phyloP scores from a whole-genome alignment of 1,284 basidiomycete species.

The Pulveroboletus ridleyi region DNA sequence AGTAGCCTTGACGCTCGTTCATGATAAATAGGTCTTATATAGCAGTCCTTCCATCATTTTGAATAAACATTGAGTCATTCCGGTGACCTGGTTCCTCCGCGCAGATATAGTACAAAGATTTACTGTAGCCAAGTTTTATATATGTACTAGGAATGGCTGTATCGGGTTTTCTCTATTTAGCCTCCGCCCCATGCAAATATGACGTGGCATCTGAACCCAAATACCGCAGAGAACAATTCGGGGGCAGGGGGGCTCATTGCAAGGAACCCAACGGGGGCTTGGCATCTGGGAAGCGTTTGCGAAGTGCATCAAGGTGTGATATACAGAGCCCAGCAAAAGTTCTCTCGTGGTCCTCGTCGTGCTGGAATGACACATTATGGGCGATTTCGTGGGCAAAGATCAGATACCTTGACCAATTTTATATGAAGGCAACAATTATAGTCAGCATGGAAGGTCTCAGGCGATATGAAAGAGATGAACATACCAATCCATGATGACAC shows the following conservation, averaged over 20 bases:
- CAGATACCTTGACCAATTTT: background rate
- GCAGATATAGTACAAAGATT: too few relatives aligned
- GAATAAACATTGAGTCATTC: too few relatives aligned
- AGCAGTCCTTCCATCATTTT: too few relatives aligned
- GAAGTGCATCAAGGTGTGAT: background rate
- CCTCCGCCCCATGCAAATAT: too few relatives aligned
- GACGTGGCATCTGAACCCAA: background rate
- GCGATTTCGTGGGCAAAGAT: constrained; percentile 1
- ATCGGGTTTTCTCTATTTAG: too few relatives aligned
- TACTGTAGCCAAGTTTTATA: too few relatives aligned
- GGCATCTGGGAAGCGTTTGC: background rate
- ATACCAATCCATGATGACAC: constrained; percentile 1
- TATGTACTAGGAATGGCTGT: too few relatives aligned
- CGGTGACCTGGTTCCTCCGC: too few relatives aligned
- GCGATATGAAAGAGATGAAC: background rate
- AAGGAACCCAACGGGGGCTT: background rate
- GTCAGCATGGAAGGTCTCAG: background rate
- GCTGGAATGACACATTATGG: background rate
- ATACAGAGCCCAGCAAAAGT: background rate
- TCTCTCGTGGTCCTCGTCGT: background rate
- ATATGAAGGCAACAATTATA: background rate
- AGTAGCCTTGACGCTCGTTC: too few relatives aligned
- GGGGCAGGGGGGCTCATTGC: background rate
- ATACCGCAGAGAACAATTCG: background rate
- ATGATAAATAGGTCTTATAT: too few relatives aligned